Evolutionary conservation across 2,329 filamentous ascomycete species (phyloP), one percentile per base, ranked within the genome.

Genomic region (Colletotrichum musae): DNA sequence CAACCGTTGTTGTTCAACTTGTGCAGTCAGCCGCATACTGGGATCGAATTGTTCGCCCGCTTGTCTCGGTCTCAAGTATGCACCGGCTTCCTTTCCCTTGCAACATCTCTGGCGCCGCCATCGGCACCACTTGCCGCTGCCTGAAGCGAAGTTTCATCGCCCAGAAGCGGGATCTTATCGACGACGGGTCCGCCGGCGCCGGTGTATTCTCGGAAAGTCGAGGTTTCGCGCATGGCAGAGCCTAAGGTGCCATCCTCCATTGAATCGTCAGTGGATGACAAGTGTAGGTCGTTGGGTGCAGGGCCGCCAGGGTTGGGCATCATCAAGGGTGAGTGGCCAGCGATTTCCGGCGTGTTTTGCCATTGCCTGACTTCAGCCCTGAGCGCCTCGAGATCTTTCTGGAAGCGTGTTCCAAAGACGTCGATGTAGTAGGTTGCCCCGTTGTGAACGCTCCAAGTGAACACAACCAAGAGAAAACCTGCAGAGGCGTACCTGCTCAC

Each of bases 391-490:
- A 99, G 86, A 80, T 99, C 96, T 77, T 95, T 97, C 84, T 99
- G 94, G 85, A 99, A 98, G 2, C 95, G 90, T 75, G 93, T 97
- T 62, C 97, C 96, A 78, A 98, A 99, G 2, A 98, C 94, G 75
- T 99, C 96, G 76, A 99, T 98, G 81, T 99, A 99, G 80, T 93
- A 99, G 0, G 95, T 98, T 18, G 96, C 94, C 39, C 96, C 96
- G 75, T 99, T 99, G 84, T 98, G 97, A 64, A 98, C 92, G 74
- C 94, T 97, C 94, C 95, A 98, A 51, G 90, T 86, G 77, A 99
- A 98, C n/a, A 99, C 91, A 2, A 89, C 82, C 63, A 92, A 85
- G 53, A 99, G 85, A 81, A 98, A 99, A 0, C 79, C 73, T 2
- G 91, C 90, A 48, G 93, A 96, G 0, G 93, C 91, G 87, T 91